phyloP scores from a whole-genome alignment of 2,329 filamentous ascomycete genomes.

The Cordyceps cateniannulata region DNA sequence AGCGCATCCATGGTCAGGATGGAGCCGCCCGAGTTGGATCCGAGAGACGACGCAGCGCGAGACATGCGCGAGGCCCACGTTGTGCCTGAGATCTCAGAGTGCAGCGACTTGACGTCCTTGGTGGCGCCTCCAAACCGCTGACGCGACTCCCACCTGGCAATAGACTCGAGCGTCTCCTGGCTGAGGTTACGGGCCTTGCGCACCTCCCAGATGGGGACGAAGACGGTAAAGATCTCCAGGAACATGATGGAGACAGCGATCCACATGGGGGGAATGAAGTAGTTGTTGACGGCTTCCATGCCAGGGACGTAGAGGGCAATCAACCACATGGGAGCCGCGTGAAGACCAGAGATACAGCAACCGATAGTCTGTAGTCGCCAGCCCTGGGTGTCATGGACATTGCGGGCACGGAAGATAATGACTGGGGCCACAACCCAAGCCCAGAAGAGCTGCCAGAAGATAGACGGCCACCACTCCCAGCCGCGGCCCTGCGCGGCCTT shows the following conservation, averaged over 20 bases:
- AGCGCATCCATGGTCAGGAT: constrained; percentile 54
- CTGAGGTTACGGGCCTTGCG: constrained; percentile 36
- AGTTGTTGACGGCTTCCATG: constrained; percentile 45
- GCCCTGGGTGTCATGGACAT: constrained; percentile 57
- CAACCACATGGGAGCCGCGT: constrained; percentile 62
- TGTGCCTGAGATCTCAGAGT: constrained; percentile 26
- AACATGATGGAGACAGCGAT: constrained; percentile 55
- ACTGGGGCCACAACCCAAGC: constrained; percentile 55
- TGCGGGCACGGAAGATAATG: constrained; percentile 54
- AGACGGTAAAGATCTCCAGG: constrained; percentile 58
- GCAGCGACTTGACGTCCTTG: constrained; percentile 27
- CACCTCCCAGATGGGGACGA: constrained; percentile 56
- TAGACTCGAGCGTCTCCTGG: constrained; percentile 42
- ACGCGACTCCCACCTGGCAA: constrained; percentile 41
- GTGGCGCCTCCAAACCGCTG: constrained; percentile 19
- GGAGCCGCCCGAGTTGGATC: constrained; percentile 31
- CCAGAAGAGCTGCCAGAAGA: constrained; percentile 60
- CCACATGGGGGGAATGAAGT: constrained; percentile 57
- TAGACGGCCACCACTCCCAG: constrained; percentile 64
- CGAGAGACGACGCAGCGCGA: constrained; percentile 25
- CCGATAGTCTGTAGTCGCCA: constrained; percentile 59
- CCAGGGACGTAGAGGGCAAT: constrained; percentile 47
- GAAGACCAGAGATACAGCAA: constrained; percentile 46
- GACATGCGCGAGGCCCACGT: constrained; percentile 33
- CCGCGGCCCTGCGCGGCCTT: constrained; percentile 42